phyloP scores from a whole-genome alignment of 805 yeast genomes.

The Lipomyces sp. region DNA sequence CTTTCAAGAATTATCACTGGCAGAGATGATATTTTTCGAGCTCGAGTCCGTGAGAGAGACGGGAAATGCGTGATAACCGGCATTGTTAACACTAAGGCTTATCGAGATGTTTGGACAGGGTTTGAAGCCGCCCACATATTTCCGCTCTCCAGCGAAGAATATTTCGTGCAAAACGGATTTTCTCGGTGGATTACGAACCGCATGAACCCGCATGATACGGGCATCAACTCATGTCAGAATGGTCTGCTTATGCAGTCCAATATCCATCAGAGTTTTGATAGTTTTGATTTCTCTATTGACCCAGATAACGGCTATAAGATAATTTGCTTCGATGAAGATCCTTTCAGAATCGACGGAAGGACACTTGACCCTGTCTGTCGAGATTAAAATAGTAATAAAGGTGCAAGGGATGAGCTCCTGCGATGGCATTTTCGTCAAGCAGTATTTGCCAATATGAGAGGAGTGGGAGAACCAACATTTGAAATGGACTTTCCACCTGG shows the following conservation, averaged over 20 bases:
- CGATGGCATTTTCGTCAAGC: too few species aligned
- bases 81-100: not conserved
- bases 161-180: slow-evolving; percentile 3
- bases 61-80: not conserved
- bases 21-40: not conserved
- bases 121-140: slow-evolving; percentile 3
- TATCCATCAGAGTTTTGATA: slow-evolving; percentile 6
- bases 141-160: not conserved
- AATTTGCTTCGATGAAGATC: not conserved
- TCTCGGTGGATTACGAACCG: slow-evolving; percentile 10
- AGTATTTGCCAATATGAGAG: too few species aligned
- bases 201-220: slow-evolving; percentile 1
- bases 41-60: slow-evolving; percentile 1
- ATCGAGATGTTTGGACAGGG: slow-evolving; percentile 1
- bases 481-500: not conserved
- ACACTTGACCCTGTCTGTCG: not conserved
- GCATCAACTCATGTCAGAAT: slow-evolving; percentile 2
- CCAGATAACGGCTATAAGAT: not conserved
- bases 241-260: slow-evolving; percentile 3
- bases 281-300: not conserved
- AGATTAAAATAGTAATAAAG: too few species aligned
- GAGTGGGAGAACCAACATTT: not conserved
- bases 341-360: not conserved
- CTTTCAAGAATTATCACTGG: not conserved
- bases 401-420: too few species aligned